These are phyloP conservation scores for Glebionis coronaria DNA, from an alignment of 129 eudicot genomes.

Conservation along the genomic window DNA sequence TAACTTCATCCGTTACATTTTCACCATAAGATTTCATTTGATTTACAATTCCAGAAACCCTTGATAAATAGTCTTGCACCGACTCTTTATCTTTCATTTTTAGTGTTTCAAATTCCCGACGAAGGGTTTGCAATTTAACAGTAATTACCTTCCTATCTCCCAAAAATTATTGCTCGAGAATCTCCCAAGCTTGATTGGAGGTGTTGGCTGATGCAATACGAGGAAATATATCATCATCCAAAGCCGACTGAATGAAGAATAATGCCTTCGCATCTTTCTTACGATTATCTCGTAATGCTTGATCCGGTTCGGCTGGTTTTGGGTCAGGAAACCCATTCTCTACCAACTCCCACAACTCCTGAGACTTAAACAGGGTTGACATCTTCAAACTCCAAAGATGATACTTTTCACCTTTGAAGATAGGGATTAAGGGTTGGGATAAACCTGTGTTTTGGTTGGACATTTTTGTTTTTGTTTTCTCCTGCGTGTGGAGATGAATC, in stretches of 20 bases:
- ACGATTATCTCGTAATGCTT: neutral
- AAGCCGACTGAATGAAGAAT: neutral
- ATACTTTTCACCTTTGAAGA: neutral
- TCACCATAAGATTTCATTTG: constrained; percentile 5
- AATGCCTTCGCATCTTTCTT: neutral
- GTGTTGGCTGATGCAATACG: neutral
- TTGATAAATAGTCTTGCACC: neutral
- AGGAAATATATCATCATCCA: neutral
- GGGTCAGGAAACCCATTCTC: neutral
- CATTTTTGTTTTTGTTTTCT: neutral
- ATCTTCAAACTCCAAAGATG: constrained; percentile 3
- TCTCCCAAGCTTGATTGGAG: neutral
- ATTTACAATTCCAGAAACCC: neutral
- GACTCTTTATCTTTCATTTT: neutral
- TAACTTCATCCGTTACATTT: neutral
- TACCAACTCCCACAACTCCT: neutral
- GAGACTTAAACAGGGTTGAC: neutral
- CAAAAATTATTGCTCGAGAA: neutral
- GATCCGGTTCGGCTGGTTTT: neutral
- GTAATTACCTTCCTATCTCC: neutral
- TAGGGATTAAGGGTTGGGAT: neutral
- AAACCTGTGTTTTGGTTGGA: neutral
- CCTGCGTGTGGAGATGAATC: neutral
- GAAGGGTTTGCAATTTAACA: neutral
- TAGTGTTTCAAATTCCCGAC: neutral